Base-by-base conservation (phyloP, 1,284 basidiomycete genomes). In the Sporisorium iseilematis-ciliati region DNA sequence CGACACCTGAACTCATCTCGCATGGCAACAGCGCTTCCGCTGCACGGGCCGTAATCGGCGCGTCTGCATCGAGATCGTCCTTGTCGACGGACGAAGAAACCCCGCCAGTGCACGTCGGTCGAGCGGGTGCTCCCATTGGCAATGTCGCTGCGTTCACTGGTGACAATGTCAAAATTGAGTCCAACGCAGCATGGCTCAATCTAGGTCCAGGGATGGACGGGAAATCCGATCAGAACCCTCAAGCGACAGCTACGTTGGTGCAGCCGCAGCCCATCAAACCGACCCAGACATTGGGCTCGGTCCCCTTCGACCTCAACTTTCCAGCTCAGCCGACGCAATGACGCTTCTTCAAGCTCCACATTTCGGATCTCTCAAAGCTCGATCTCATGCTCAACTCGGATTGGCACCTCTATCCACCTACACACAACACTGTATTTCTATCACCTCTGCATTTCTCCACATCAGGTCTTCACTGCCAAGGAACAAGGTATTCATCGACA, bases 81-180 rank as follows among this genome's bases (percentile, higher is more conserved):
- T 42, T 57, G 23, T 75, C 72, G 42, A 69, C 72, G 4, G 72
- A 75, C 18, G 63, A 65, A 43, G 66, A 75, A 25, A 75, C 62
- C 5, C 66, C 66, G 4, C 58, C 65, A 7, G 35, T 14, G 14
- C 26, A 31, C 12, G 50, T 6, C 14, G 41, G 29, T 31, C 48
- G 48, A 16, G 48, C 23, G 26, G 48, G n/a, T 31, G 48, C 48
- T 49, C 11, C 29, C 25, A n/a, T 29, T 18, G 46, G 46, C 11
- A 25, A 48, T 14, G 46, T 14, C 18, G 31, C 21, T 23, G 12
- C 21, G n/a, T 31, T 43, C 7, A 18, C 7, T 16, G 48, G 29
- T n/a, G 7, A 40, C 20, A 26, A 25, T 10, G 46, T 6, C 20
- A 65, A 51, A 26, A 5, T 57, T 25, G 53, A 55, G 11, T 11